Percentiles rank a stretch among this genome's conserved stretches.
Conservation (phyloP, 805 yeast genomes). For the Groenewaldozyma salmanticensis region DNA sequence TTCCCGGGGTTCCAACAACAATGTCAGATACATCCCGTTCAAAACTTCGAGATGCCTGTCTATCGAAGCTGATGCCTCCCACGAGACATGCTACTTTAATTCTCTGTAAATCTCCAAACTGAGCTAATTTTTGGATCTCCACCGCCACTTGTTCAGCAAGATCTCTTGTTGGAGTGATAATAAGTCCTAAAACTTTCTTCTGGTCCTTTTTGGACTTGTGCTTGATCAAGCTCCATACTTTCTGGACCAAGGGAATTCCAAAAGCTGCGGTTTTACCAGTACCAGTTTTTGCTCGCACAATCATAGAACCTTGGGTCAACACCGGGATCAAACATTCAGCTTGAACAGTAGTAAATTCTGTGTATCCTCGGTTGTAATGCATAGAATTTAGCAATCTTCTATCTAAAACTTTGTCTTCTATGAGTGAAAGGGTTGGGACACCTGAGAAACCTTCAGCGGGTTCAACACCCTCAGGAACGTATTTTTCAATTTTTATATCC, state of each 20-base stretch:
- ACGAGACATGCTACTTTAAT: slow-evolving; percentile 45
- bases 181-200: slow-evolving; percentile 46
- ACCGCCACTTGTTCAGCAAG: slow-evolving; percentile 72
- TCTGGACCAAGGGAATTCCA: slow-evolving; percentile 68
- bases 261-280: slow-evolving; percentile 92
- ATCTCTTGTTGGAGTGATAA: slow-evolving; percentile 87
- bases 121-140: slow-evolving; percentile 43
- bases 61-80: slow-evolving; percentile 49
- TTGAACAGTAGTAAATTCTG: slow-evolving; percentile 28
- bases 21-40: slow-evolving; percentile 39
- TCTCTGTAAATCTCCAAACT: slow-evolving; percentile 21
- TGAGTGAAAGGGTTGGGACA: slow-evolving; percentile 20
- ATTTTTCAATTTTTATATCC: slow-evolving; percentile 10
- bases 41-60: slow-evolving; percentile 30
- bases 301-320: slow-evolving; percentile 61
- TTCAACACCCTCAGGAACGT: slow-evolving; percentile 11
- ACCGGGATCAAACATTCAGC: slow-evolving; percentile 46
- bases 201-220: slow-evolving; percentile 28
- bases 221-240: slow-evolving; percentile 24
- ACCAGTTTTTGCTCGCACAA: slow-evolving; percentile 89
- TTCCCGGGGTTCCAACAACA: slow-evolving; percentile 84
- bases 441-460: slow-evolving; percentile 17
- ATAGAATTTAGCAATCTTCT: slow-evolving; percentile 27
- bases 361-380: slow-evolving; percentile 23
- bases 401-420: slow-evolving; percentile 19